Evolutionary conservation across 2,329 filamentous ascomycete genomes (phyloP).

Genomic region (Penicillium vulpinum): DNA sequence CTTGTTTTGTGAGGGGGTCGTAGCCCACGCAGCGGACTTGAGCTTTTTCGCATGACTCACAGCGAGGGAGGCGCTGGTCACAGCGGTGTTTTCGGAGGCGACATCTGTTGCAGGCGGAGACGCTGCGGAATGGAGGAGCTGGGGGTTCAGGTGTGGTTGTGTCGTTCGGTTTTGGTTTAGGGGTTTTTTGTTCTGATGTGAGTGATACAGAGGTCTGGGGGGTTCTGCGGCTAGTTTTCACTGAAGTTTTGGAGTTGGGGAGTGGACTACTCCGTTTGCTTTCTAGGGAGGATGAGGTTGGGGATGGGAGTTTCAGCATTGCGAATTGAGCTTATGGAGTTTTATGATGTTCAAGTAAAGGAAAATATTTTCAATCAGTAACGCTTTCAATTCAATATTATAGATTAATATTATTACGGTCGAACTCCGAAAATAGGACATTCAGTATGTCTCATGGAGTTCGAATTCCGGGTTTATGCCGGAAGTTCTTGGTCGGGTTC

Average conservation of each 20-base stretch:
- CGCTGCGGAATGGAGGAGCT: conserved; percentile 62
- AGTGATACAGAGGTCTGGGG: not conserved
- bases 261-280: not conserved
- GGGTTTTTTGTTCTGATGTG: not conserved
- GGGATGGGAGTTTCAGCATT: not conserved
- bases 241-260: not conserved
- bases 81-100: conserved; percentile 82
- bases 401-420: not conserved
- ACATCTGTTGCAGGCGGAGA: conserved; percentile 83
- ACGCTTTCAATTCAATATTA: no score
- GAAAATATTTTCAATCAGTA: no score
- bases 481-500: not conserved
- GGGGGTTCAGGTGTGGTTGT: not conserved
- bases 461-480: conserved; percentile 3
- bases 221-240: not conserved
- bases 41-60: conserved; percentile 82
- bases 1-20: conserved; percentile 86
- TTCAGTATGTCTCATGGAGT: not conserved
- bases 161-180: not conserved
- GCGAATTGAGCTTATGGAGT: not conserved
- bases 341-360: not conserved
- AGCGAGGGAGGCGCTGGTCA: conserved; percentile 80
- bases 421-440: not conserved
- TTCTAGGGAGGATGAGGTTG: not conserved
- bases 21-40: conserved; percentile 80